These are phyloP conservation scores for Rhynchosporium agropyri DNA, from an alignment of 2,329 filamentous ascomycete species.

Conservation along the genomic window DNA sequence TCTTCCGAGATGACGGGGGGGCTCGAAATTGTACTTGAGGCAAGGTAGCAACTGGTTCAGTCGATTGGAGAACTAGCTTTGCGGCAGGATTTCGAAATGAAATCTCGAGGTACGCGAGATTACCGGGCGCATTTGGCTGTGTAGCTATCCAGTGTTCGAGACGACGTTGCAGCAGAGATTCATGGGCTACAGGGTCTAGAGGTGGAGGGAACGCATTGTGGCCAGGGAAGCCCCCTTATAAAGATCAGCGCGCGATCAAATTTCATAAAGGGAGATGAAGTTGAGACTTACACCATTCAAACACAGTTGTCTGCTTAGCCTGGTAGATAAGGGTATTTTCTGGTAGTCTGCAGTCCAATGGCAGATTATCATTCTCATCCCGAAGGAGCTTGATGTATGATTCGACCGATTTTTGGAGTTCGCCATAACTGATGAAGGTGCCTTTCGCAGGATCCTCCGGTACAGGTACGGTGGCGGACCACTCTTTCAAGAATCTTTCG, in stretches of 20 bases:
- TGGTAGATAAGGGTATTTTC: neutral
- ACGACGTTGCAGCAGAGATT: neutral
- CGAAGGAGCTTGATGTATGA: neutral
- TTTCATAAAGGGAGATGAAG: neutral
- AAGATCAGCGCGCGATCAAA: neutral
- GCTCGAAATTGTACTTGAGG: neutral
- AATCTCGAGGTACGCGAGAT: no score
- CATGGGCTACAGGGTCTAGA: neutral
- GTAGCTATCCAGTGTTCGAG: neutral
- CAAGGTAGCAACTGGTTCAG: neutral
- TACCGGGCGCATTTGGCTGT: no score
- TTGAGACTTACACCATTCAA: neutral
- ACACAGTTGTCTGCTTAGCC: neutral
- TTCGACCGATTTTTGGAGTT: neutral
- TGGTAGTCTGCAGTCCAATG: neutral
- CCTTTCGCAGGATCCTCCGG: neutral
- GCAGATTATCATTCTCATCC: neutral
- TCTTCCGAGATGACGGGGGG: neutral
- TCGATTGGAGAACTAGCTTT: neutral
- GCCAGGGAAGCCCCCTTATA: neutral
- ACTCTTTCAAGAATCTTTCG: neutral
- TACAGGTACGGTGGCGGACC: neutral
- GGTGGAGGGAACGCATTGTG: conserved; percentile 1
- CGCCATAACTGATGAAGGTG: neutral
- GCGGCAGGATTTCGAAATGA: neutral